Conservation (phyloP, 1,284 basidiomycete species). For the Microbotryum violaceum region DNA sequence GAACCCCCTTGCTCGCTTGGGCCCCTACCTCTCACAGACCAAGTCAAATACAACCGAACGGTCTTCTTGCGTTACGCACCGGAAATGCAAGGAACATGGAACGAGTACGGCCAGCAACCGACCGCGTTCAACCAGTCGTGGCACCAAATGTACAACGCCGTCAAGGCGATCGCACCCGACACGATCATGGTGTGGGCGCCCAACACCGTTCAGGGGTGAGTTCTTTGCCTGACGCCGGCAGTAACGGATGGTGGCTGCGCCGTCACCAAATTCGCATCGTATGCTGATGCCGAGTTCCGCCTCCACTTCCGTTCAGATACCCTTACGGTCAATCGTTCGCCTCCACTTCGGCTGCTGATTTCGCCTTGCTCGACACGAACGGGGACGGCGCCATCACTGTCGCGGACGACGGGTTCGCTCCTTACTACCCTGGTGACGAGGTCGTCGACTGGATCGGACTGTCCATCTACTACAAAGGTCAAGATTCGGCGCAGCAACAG, state of each 20-base stretch:
- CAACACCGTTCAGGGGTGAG: slow-evolving; percentile 35
- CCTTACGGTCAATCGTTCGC: slow-evolving; percentile 30
- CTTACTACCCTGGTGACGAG: slow-evolving; percentile 38
- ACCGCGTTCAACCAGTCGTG: slow-evolving; percentile 32
- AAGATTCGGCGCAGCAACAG: slow-evolving; percentile 14
- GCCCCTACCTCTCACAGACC: slow-evolving; percentile 16
- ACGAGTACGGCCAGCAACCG: slow-evolving; percentile 36
- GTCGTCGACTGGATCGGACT: slow-evolving; percentile 39
- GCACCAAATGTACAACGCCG: slow-evolving; percentile 32
- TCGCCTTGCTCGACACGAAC: slow-evolving; percentile 36
- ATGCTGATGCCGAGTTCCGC: background rate
- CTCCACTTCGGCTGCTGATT: slow-evolving; percentile 27
- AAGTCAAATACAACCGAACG: slow-evolving; percentile 32
- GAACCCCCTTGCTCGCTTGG: background rate
- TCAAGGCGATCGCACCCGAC: slow-evolving; percentile 34
- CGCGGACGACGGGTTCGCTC: slow-evolving; percentile 34
- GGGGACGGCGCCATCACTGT: slow-evolving; percentile 29
- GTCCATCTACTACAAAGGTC: slow-evolving; percentile 36
- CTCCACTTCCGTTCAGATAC: slow-evolving; percentile 22
- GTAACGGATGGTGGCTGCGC: background rate
- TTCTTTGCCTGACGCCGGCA: background rate
- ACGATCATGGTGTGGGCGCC: slow-evolving; percentile 39
- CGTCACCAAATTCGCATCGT: background rate
- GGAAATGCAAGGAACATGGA: slow-evolving; percentile 40
- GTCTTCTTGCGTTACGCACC: slow-evolving; percentile 39